These are phyloP conservation scores for Peronospora tabacina DNA, from an alignment of 352 stramenopile genomes.

Conservation along the genomic window DNA sequence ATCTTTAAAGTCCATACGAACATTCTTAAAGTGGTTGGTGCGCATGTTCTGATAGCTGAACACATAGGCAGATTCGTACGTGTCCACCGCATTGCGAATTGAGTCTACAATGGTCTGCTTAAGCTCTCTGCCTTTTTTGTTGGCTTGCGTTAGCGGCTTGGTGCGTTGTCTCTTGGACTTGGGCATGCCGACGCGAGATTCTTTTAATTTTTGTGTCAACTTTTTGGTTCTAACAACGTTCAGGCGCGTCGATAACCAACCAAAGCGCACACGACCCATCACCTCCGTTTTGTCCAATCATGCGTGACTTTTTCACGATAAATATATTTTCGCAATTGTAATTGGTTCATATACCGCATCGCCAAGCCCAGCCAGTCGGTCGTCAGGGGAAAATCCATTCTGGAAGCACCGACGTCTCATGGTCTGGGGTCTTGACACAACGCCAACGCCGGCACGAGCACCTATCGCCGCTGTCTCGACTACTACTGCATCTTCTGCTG, in stretches of 20 bases:
- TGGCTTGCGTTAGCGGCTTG: constrained; percentile 91
- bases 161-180: constrained; percentile 83
- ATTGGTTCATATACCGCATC: constrained; percentile 40
- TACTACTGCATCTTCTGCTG: not conserved
- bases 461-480: constrained; percentile 9
- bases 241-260: constrained; percentile 35
- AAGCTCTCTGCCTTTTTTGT: constrained; percentile 94
- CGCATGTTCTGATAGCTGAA: constrained; percentile 99
- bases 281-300: constrained; percentile 42
- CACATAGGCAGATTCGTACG: constrained; percentile 90
- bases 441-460: constrained; percentile 22
- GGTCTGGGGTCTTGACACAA: constrained; percentile 55
- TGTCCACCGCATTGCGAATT: constrained; percentile 90
- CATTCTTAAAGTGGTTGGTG: constrained; percentile 97
- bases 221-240: not conserved
- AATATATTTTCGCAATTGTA: not conserved
- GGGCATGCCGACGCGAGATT: constrained; percentile 48
- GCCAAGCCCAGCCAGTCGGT: constrained; percentile 50
- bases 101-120: constrained; percentile 93
- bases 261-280: constrained; percentile 31
- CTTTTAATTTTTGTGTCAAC: constrained; percentile 18
- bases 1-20: constrained; percentile 94
- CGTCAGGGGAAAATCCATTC: constrained; percentile 37
- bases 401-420: constrained; percentile 28
- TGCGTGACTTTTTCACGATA: constrained; percentile 4